Evolutionary conservation across 768 basidiomycete genomes (phyloP).

Genomic region (Rhizopogon sp.): DNA sequence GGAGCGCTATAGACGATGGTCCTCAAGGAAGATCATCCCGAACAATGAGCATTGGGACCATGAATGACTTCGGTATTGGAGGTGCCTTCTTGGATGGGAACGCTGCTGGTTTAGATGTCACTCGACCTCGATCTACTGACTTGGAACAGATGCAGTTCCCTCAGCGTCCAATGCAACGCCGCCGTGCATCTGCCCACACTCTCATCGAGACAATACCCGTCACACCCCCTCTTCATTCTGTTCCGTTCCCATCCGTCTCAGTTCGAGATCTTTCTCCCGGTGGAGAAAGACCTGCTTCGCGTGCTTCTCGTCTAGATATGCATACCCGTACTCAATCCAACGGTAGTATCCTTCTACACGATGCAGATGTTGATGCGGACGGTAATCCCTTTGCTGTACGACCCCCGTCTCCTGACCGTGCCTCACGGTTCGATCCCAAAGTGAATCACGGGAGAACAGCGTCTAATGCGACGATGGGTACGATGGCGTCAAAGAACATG

Average conservation of each 20-base stretch:
- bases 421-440: slow-evolving; percentile 43
- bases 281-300: slow-evolving; percentile 33
- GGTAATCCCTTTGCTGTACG: slow-evolving; percentile 30
- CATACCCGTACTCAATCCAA: slow-evolving; percentile 48
- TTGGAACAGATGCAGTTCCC: slow-evolving; percentile 40
- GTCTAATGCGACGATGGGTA: slow-evolving; percentile 45
- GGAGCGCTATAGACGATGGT: slow-evolving; percentile 38
- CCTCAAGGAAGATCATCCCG: slow-evolving; percentile 41
- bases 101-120: slow-evolving; percentile 15
- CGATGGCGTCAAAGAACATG: slow-evolving; percentile 26
- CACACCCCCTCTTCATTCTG: slow-evolving; percentile 38
- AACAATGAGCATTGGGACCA: slow-evolving; percentile 62
- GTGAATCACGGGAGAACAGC: slow-evolving; percentile 29
- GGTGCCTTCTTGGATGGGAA: slow-evolving; percentile 41
- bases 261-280: slow-evolving; percentile 46
- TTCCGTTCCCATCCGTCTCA: slow-evolving; percentile 64
- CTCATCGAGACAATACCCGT: slow-evolving; percentile 38
- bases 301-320: slow-evolving; percentile 28
- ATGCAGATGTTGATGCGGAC: slow-evolving; percentile 27
- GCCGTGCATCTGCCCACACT: slow-evolving; percentile 46
- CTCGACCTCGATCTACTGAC: slow-evolving; percentile 58
- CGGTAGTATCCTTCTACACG: slow-evolving; percentile 43
- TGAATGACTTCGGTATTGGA: slow-evolving; percentile 48
- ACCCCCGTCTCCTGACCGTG: slow-evolving; percentile 32
- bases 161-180: slow-evolving; percentile 38